phyloP scores from a whole-genome alignment of 176 grass and related monocot species.

The Triticum dicoccoides region DNA sequence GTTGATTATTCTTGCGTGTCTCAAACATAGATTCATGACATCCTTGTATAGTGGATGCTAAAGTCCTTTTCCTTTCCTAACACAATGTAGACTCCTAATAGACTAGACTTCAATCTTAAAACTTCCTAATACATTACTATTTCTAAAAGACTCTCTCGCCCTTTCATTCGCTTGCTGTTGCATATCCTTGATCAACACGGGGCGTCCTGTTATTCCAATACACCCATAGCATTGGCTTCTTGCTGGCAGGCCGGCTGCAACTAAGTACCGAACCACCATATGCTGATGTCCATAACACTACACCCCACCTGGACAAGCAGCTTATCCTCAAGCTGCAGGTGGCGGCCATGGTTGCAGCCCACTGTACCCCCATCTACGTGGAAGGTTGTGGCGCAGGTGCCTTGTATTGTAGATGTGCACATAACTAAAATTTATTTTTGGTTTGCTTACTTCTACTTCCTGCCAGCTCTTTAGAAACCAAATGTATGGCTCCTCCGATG shows the following conservation, averaged over 20 bases:
- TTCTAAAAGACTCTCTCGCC: too few relatives aligned
- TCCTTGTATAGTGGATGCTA: background rate
- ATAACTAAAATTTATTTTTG: background rate
- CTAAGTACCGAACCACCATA: background rate
- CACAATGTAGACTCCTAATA: background rate
- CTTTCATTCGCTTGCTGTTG: too few relatives aligned
- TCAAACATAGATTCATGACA: background rate
- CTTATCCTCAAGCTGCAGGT: background rate
- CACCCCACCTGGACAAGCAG: background rate
- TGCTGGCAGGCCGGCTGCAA: background rate
- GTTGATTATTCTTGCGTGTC: background rate
- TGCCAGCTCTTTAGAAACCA: background rate
- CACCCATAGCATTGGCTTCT: background rate
- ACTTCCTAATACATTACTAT: too few relatives aligned
- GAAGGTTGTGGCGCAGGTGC: too few relatives aligned
- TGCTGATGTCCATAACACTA: background rate
- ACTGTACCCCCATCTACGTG: background rate
- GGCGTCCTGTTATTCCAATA: background rate
- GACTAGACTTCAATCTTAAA: background rate
- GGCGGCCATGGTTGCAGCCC: too few relatives aligned
- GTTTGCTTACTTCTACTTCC: background rate
- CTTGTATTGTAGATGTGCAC: background rate
- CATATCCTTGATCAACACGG: too few relatives aligned
- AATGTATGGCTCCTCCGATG: background rate
- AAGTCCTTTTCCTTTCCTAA: background rate